Base-by-base conservation (phyloP, 2,329 filamentous ascomycete species). In the Drechslerella coelobrocha region DNA sequence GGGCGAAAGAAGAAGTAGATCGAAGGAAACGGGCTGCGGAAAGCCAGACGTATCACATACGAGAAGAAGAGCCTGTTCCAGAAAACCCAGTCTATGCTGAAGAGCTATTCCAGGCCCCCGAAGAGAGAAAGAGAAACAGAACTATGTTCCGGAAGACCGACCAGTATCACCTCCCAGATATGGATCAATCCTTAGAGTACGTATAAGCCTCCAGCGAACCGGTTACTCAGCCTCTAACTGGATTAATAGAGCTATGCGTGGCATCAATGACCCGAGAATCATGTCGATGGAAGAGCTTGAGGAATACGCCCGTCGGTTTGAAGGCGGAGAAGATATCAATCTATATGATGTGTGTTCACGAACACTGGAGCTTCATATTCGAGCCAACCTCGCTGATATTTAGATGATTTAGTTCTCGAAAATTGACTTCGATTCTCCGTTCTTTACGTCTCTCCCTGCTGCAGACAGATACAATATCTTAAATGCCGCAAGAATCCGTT, bases 201-300 rank as follows among this genome's bases (percentile, higher is more conserved):
- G 54, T 24, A 19, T 5, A 9, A 19, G 4, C 10, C 4, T 6
- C 7, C 34, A 10, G 3, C 6, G 8, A 10, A 24, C 19, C 21
- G 31, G 37, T 17, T 9, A 55, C 26, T 21, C 39, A 21, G 17
- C 27, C 12, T 39, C 14, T 6, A 6, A 45, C 5, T 19, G 7
- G 50, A 7, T 21, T 21, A 4, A 34, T 39, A 37, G 34, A 17
- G 19, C 68, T 27, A 95, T 97, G 91, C 92, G 91, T 1, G 89
- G 88, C 56, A 89, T 91, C 2, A 91, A 97, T 73, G 94, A 99
- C 78, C 93, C 93, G 2, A 85, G 95, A 14, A 93, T 99, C 75
- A 97, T 99, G 94, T 95, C 89, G 57, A 85, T 95, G 23, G 91
- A 96, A 76, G 93, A 99, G 77, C 81, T 99, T 66, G 91, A 97